These are phyloP conservation scores for Acephala macrosclerotiorum DNA, from an alignment of 2,329 filamentous ascomycete species.

Conservation along the genomic window DNA sequence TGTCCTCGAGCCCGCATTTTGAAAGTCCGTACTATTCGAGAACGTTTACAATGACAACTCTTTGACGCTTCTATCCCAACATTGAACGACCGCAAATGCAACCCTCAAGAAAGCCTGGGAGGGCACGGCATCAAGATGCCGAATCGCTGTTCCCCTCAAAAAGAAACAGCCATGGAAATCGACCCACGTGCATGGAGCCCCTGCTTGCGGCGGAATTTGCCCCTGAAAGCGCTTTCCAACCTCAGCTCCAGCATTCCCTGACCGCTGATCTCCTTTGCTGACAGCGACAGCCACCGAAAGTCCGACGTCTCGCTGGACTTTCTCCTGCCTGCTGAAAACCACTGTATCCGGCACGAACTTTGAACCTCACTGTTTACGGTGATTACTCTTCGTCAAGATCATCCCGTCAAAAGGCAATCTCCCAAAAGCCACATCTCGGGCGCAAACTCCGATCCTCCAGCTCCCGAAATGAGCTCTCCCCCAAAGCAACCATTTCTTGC, in stretches of 20 bases:
- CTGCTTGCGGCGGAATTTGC: background rate
- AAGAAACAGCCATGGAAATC: constrained; percentile 9
- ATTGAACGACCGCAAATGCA: background rate
- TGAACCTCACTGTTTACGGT: background rate
- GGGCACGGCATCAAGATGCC: background rate
- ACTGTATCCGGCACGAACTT: background rate
- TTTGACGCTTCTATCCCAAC: background rate
- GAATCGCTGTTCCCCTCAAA: background rate
- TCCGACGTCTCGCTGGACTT: background rate
- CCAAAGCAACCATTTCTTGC: background rate
- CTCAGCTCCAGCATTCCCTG: constrained; percentile 2
- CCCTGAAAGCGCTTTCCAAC: background rate
- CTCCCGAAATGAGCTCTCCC: constrained; percentile 8
- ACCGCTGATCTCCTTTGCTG: constrained; percentile 3
- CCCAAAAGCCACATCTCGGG: constrained; percentile 1
- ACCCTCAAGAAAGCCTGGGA: background rate
- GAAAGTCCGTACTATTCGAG: background rate
- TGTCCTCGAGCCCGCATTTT: background rate
- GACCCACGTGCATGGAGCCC: constrained; percentile 10
- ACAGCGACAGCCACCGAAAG: background rate
- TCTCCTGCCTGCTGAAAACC: background rate
- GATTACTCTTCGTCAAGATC: background rate
- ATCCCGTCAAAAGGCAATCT: constrained; percentile 5
- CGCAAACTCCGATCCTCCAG: background rate
- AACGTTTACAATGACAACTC: background rate